Conservation (phyloP, 495 filamentous ascomycete species). For the Ascodesmis nigricans region DNA sequence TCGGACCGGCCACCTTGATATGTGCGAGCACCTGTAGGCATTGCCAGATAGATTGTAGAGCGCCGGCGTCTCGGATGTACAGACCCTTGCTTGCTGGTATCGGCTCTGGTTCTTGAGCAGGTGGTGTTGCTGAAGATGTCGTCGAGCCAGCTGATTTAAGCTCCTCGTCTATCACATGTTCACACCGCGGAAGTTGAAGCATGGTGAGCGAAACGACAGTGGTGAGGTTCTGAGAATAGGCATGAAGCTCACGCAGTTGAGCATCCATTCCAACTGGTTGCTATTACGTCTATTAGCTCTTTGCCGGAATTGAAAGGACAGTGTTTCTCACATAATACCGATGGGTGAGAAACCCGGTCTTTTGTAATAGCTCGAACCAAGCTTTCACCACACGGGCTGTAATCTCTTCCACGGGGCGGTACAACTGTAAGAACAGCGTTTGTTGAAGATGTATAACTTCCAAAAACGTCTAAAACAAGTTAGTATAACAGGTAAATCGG, state of each 20-base stretch:
- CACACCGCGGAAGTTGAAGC: slow-evolving; percentile 37
- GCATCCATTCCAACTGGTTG: slow-evolving; percentile 22
- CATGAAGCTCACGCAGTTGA: slow-evolving; percentile 31
- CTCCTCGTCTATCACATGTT: slow-evolving; percentile 22
- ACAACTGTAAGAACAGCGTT: slow-evolving; percentile 41
- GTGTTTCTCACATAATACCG: slow-evolving; percentile 7
- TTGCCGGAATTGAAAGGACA: neutral
- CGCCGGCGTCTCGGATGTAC: too few relatives aligned
- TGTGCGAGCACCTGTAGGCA: too few relatives aligned
- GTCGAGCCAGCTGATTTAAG: slow-evolving; percentile 16
- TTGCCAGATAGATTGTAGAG: too few relatives aligned
- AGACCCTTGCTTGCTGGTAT: too few relatives aligned
- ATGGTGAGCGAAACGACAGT: slow-evolving; percentile 53
- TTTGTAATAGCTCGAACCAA: slow-evolving; percentile 53
- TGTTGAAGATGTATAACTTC: slow-evolving; percentile 21
- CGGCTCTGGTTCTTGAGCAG: too few relatives aligned
- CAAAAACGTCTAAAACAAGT: slow-evolving; percentile 20
- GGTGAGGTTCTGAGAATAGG: slow-evolving; percentile 42
- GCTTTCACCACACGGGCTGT: slow-evolving; percentile 35
- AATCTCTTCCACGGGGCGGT: slow-evolving; percentile 30
- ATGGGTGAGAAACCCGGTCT: slow-evolving; percentile 18
- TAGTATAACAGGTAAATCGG: too few relatives aligned
- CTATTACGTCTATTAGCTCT: slow-evolving; percentile 9
- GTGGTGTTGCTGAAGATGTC: slow-evolving; percentile 15
- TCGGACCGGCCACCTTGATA: too few relatives aligned